Percentiles rank a stretch among this genome's conserved stretches.
Conservation (phyloP, 352 stramenopile species). For the Phytopythium vexans region DNA sequence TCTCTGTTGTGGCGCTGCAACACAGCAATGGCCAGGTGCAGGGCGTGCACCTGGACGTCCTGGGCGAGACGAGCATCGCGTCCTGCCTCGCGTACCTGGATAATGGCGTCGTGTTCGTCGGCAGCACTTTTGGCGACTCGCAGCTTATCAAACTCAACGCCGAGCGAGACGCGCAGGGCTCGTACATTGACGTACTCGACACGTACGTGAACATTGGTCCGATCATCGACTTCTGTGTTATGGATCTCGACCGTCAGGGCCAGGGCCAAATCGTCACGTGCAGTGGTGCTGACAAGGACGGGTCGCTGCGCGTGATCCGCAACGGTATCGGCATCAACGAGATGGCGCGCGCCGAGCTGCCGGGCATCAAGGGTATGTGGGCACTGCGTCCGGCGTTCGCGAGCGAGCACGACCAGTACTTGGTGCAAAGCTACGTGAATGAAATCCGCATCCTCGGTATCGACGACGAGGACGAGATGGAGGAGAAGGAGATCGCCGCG, state of each 20-base stretch:
- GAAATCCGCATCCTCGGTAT: constrained; percentile 97
- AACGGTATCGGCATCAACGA: constrained; percentile 99
- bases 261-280: constrained; percentile 97
- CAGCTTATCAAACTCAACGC: constrained; percentile 93
- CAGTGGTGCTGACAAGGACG: constrained; percentile 94
- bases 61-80: constrained; percentile 92
- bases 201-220: constrained; percentile 97
- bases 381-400: constrained; percentile 83
- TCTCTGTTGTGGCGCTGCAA: constrained; percentile 89
- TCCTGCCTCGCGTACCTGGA: constrained; percentile 93
- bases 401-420: constrained; percentile 91
- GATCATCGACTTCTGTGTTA: constrained; percentile 98
- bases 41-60: constrained; percentile 89
- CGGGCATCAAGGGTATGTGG: constrained; percentile 99
- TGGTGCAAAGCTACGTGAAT: constrained; percentile 95
- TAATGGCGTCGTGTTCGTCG: constrained; percentile 95
- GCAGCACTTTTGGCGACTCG: constrained; percentile 93
- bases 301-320: constrained; percentile 95
- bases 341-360: constrained; percentile 92
- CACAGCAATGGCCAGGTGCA: constrained; percentile 67
- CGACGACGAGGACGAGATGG: constrained; percentile 85
- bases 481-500: constrained; percentile 87
- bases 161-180: constrained; percentile 71
- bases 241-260: constrained; percentile 92
- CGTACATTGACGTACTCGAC: constrained; percentile 93